Base-by-base conservation (phyloP, 1,284 basidiomycete species). In the Trichosporon coremiiforme region DNA sequence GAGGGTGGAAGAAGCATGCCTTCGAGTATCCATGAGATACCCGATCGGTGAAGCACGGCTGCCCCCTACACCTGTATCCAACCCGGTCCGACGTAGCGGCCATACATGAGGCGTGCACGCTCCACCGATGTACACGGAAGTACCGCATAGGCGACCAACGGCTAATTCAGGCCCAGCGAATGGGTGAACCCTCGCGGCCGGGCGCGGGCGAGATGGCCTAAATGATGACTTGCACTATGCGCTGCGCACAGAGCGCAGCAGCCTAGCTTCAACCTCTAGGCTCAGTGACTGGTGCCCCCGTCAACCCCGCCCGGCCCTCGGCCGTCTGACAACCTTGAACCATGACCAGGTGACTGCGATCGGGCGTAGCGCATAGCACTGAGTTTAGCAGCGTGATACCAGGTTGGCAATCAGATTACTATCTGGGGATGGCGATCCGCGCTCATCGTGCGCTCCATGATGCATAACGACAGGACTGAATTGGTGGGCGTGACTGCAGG, bases 21-120 rank as follows among this genome's bases (percentile, higher is more conserved):
- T 22, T 53, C 47, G 47, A 45, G 41, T 45, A 45, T 17, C 41
- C 41, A 45, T 45, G 41, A 45, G 41, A 53, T 53, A 53, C 47
- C 47, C 47, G 47, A 22, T 53, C 47, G 47, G 47, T 22, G 47
- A 53, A 8, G 20, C 47, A 53, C 47, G n/a, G 47, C 20, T 20
- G 22, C 47, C 47, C 20, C 47, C n/a, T n/a, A 53, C 47, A n/a
- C 47, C 8, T 53, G 47, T 53, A 22, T 22, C 20, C 8, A 53
- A 53, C 20, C 20, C 20, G 4, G 15, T 10, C 17, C 22, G n/a
- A 20, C 20, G 20, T 6, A 12, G 47, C 20, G 8, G 20, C 47
- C 47, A 10, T 53, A 20, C n/a, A 53, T 22, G 47, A 53, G 47
- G 47, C 20, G n/a, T 53, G 47, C 47, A 53, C 47, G 47, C 41